A percentile compares a stretch with the other conserved stretches of the same genome.
Conservation (phyloP, 805 yeast species). For the Lipomyces anomalus region DNA sequence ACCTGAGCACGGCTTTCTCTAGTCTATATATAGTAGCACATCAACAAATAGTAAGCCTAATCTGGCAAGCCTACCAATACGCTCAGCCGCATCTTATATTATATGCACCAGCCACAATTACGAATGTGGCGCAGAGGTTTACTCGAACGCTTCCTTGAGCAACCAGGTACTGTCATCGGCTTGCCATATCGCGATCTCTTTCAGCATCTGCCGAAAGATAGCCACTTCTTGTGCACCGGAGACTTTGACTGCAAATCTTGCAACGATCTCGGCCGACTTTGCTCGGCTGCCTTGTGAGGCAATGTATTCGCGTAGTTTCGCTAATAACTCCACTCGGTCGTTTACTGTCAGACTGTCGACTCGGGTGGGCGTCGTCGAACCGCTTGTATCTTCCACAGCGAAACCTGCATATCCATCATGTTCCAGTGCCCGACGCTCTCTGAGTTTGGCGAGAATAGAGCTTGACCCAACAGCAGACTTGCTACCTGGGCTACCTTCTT, state of each 20-base stretch:
- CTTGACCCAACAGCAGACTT: conserved; percentile 5
- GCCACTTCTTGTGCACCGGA: conserved; percentile 3
- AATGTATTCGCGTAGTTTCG: background rate
- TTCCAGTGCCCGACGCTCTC: conserved; percentile 40
- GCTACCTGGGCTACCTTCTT: no score
- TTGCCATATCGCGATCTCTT: conserved; percentile 1
- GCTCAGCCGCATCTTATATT: no score
- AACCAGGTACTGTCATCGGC: background rate
- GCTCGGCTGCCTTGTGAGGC: background rate
- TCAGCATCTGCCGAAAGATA: conserved; percentile 3
- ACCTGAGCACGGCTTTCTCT: no score
- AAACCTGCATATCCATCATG: conserved; percentile 21
- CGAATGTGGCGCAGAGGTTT: no score
- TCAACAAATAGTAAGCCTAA: no score
- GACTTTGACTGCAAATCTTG: background rate
- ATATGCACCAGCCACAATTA: no score
- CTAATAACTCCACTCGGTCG: background rate
- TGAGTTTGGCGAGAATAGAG: conserved; percentile 46
- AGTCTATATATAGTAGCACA: no score
- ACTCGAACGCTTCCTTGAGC: conserved; percentile 1
- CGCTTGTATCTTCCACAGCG: background rate
- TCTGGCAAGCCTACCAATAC: no score
- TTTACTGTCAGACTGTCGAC: no score
- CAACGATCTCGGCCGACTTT: conserved; percentile 1
- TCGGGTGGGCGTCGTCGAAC: no score